phyloP scores from a whole-genome alignment of 257 asterid species.

The Solanum sparsipilum region DNA sequence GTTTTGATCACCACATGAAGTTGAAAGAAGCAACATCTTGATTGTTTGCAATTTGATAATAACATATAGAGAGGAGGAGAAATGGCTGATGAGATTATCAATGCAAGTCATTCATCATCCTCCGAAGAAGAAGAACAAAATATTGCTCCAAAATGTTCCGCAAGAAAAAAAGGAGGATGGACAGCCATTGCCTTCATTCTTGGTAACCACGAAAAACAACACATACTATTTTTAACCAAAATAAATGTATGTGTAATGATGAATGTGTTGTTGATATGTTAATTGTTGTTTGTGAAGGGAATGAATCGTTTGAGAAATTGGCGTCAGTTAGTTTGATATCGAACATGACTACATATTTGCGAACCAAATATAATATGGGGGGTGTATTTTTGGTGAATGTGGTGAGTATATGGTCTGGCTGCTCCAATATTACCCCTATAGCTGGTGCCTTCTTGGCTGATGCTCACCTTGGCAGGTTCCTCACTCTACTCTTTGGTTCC shows the following conservation, averaged over 20 bases:
- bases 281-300: slow-evolving; percentile 16
- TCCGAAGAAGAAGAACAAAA: neutral
- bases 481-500: slow-evolving; percentile 63
- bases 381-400: slow-evolving; percentile 56
- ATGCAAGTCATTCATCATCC: slow-evolving; percentile 10
- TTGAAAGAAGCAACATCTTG: neutral
- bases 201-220: slow-evolving; percentile 23
- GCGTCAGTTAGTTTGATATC: slow-evolving; percentile 71
- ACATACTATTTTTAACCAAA: neutral
- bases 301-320: slow-evolving; percentile 84
- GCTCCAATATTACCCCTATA: slow-evolving; percentile 41
- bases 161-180: slow-evolving; percentile 51
- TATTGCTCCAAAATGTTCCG: slow-evolving; percentile 2
- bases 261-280: neutral
- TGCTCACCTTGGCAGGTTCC: slow-evolving; percentile 49
- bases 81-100: slow-evolving; percentile 1
- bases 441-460: slow-evolving; percentile 67
- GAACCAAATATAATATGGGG: slow-evolving; percentile 43
- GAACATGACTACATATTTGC: slow-evolving; percentile 56
- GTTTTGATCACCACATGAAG: neutral
- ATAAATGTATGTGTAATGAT: no score
- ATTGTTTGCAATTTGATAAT: neutral
- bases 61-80: neutral
- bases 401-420: slow-evolving; percentile 61
- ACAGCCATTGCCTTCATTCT: slow-evolving; percentile 65